A percentile compares a stretch with the other conserved stretches of the same genome.
Conservation (phyloP, 768 basidiomycete species). For the Mycena galericulata region DNA sequence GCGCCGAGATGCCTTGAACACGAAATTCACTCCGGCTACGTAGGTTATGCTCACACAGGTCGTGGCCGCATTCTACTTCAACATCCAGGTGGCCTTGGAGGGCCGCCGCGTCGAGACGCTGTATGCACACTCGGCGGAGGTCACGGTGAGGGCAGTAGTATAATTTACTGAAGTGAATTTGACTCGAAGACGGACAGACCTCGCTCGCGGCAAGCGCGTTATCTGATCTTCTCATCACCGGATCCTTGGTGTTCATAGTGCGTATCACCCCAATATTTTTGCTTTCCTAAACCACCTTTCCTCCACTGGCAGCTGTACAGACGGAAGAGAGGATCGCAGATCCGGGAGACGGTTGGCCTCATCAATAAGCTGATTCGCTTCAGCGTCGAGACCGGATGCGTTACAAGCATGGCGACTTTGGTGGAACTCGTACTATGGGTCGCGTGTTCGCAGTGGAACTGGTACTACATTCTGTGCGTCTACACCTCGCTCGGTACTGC, state of each 20-base stretch:
- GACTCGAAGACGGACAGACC: background rate
- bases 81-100: slow-evolving; percentile 5
- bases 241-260: slow-evolving; percentile 34
- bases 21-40: background rate
- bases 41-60: slow-evolving; percentile 13
- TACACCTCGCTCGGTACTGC: background rate
- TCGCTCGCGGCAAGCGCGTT: slow-evolving; percentile 18
- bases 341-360: slow-evolving; percentile 38
- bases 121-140: slow-evolving; percentile 1
- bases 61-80: slow-evolving; percentile 2
- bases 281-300: background rate
- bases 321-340: background rate
- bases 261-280: background rate
- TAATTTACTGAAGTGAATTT: background rate
- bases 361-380: slow-evolving; percentile 35
- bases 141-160: background rate
- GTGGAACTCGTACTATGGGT: slow-evolving; percentile 30
- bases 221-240: slow-evolving; percentile 39
- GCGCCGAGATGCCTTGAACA: too few species aligned
- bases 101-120: background rate
- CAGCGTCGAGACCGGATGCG: slow-evolving; percentile 29
- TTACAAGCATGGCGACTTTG: slow-evolving; percentile 25
- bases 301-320: slow-evolving; percentile 37
- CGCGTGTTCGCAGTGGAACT: slow-evolving; percentile 20
- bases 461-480: slow-evolving; percentile 32